Base-by-base conservation (phyloP, 208 protist genomes). In the Acanthamoeba quina region DNA sequence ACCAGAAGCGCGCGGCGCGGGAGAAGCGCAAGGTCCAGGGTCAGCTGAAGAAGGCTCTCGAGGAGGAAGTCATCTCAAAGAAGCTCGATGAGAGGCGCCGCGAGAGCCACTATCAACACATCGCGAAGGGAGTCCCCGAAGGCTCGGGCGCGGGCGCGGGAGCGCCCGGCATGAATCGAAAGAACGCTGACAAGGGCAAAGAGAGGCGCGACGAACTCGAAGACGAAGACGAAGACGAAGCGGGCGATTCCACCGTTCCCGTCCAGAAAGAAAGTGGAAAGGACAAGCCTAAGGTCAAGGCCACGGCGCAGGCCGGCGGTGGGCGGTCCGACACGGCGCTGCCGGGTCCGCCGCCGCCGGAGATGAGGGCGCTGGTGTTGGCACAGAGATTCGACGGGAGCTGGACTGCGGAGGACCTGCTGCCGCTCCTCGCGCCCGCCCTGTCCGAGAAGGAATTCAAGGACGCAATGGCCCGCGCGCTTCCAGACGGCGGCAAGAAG, bases 351-450 rank as follows among this genome's bases (percentile, higher is more conserved):
- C 82, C 82, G 9, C 54, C 52, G n/a, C 10, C 44, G 0, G 82
- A 89, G 44, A 89, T 89, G 82, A 66, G 66, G 82, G 31, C n/a
- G 52, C 15, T 89, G 34, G 56, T 89, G 34, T 4, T 89, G 34
- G n/a, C 47, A 5, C 82, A 89, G 56, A 34, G 56, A 52, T 60
- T 26, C 47, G 56, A 66, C 82, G 82, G 82, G 19, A 68, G 82
- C 56, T 89, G 82, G 82, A 26, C 52, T 13, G 47, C 56, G 24
- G 29, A n/a, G 5, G 29, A 58, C 6, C 54, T 89, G 66, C 13
- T 44, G n/a, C 56, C 47, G 24, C 41, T 66, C 31, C 82, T 89
- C 31, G 72, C 72, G 17, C 31, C 72, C 24, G 41, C 24, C 5
- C 44, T 82, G 17, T 54, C 72, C 24, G 72, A 82, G 17, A 82